Evolutionary conservation across 306 rosid genomes (phyloP), one percentile per base, ranked within the genome.

Genomic region (Ammopiptanthus mongolicus): DNA sequence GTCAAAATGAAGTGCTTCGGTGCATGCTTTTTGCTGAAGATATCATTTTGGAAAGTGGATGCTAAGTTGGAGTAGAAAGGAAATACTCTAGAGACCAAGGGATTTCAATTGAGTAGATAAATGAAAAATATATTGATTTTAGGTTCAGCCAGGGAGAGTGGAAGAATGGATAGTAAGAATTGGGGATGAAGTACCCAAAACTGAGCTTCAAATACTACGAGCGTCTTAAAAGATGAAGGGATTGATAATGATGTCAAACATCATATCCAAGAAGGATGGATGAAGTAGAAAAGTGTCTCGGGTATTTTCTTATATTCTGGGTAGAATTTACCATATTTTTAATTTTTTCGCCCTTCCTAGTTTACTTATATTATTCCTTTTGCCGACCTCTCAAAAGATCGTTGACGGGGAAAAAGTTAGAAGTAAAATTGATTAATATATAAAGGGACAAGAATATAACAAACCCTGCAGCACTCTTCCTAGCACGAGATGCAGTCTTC

Each of bases 381-480:
- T 57, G 55, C 52, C 19, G 13, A 69, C 12, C 48, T 70, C 63
- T 23, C 60, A 15, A 57, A 76, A 52, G 69, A 51, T 25, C 9
- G 8, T 8, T 18, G 29, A 17, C 65, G 48, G 22, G 68, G 28
- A 7, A 13, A 48, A 64, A 66, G n/a, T 59, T 72, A 61, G 50
- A 66, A 61, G 66, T 48, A 29, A 77, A 83, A 63, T 68, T 52
- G 25, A 42, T 83, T 46, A 50, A 50, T 8, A 71, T 36, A 56
- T 58, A 69, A 74, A 52, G 48, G 46, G 65, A 78, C 60, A 69
- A 28, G 15, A 56, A 73, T 51, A 42, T 60, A 78, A 69, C 89
- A 37, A 76, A 94, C 98, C 98, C 98, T 17, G 97, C 98, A 69
- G 97, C 96, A 87, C 97, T 95, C 84, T 91, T 91, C 73, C 97